Percentiles rank a stretch among this genome's conserved stretches.
Conservation (phyloP, 2,329 filamentous ascomycete genomes). For the Penicillium sp. region DNA sequence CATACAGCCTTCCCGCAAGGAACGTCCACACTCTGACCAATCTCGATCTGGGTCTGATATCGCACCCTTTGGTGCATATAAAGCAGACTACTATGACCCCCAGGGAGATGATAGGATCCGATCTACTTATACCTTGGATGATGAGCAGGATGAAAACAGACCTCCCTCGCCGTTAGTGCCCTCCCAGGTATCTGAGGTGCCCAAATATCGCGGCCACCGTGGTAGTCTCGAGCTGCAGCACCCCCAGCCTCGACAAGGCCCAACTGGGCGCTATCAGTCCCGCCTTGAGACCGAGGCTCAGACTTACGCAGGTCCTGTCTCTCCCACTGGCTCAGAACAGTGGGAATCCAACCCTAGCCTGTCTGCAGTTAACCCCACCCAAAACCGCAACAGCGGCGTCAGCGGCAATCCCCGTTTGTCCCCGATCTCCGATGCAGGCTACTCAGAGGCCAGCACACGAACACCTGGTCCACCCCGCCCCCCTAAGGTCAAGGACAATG, state of each 20-base stretch:
- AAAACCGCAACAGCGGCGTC: constrained; percentile 37
- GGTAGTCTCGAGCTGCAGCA: constrained; percentile 64
- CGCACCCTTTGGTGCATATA: constrained; percentile 59
- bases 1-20: constrained; percentile 52
- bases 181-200: constrained; percentile 56
- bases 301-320: constrained; percentile 47
- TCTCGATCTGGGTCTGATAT: constrained; percentile 79
- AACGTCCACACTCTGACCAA: constrained; percentile 61
- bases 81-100: constrained; percentile 48
- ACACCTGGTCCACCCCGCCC: constrained; percentile 49
- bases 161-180: constrained; percentile 63
- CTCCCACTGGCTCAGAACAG: constrained; percentile 44
- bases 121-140: constrained; percentile 45
- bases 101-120: constrained; percentile 47
- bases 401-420: constrained; percentile 44
- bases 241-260: constrained; percentile 62
- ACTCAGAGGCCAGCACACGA: constrained; percentile 44
- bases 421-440: constrained; percentile 48
- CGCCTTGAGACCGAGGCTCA: constrained; percentile 62
- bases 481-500: constrained; percentile 57
- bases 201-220: constrained; percentile 64
- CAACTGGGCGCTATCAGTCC: constrained; percentile 61
- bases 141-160: constrained; percentile 44
- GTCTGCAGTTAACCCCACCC: constrained; percentile 33
- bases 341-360: constrained; percentile 48